Percentiles rank a stretch among this genome's conserved stretches.
Conservation (phyloP, 495 filamentous ascomycete genomes). For the Stereocaulon alpinum region DNA sequence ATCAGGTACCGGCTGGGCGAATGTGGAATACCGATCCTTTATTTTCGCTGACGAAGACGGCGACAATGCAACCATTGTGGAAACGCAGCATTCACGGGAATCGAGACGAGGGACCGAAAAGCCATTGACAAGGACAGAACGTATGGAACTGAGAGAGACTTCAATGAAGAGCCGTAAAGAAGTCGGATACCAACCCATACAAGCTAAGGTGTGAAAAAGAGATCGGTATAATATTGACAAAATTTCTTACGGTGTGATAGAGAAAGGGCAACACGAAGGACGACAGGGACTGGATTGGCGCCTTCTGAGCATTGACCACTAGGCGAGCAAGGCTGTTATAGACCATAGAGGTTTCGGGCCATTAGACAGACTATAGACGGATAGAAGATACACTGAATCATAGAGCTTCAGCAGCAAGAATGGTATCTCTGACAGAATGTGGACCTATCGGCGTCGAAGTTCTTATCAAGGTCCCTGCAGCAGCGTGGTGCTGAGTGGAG, state of each 20-base stretch:
- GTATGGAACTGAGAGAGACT: constrained; percentile 27
- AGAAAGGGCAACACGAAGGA: constrained; percentile 1
- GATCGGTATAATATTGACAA: background rate
- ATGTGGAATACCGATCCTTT: constrained; percentile 74
- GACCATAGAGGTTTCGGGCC: background rate
- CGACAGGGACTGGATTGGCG: constrained; percentile 3
- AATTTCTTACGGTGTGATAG: background rate
- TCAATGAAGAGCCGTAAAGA: constrained; percentile 21
- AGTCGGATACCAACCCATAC: constrained; percentile 19
- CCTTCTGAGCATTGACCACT: background rate
- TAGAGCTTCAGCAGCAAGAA: background rate
- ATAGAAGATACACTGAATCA: background rate
- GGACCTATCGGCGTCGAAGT: background rate
- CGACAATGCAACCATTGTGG: constrained; percentile 51
- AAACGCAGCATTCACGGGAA: constrained; percentile 49
- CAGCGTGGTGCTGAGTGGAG: background rate
- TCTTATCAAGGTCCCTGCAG: background rate
- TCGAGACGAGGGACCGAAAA: constrained; percentile 46
- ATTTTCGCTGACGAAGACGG: constrained; percentile 46
- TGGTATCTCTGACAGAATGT: background rate
- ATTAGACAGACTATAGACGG: background rate
- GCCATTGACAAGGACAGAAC: constrained; percentile 35
- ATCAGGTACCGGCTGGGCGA: constrained; percentile 72
- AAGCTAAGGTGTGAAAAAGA: constrained; percentile 17
- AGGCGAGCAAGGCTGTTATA: background rate